Percentiles rank a stretch among this genome's conserved stretches.
Conservation (phyloP, 495 filamentous ascomycete genomes). For the Neurospora discreta region DNA sequence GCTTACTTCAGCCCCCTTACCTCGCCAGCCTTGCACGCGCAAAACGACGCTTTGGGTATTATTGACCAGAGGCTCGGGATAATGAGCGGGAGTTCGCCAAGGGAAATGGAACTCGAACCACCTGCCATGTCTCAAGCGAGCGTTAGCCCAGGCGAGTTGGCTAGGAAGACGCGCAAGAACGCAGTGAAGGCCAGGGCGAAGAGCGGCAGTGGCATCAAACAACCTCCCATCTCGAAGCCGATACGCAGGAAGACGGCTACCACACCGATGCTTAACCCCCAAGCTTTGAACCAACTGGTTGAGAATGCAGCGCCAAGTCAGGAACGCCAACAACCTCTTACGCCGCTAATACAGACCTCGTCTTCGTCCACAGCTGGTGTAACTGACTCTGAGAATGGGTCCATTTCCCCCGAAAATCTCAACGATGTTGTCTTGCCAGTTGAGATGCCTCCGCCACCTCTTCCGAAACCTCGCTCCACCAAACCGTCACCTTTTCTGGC, state of each 20-base stretch:
- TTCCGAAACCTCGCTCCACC: conserved; percentile 36
- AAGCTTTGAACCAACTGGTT: conserved; percentile 42
- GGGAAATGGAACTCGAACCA: conserved; percentile 33
- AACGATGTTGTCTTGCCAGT: conserved; percentile 15
- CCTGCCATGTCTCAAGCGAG: conserved; percentile 20
- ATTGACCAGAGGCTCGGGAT: conserved; percentile 31
- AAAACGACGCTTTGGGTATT: conserved; percentile 41
- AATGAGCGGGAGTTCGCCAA: conserved; percentile 31
- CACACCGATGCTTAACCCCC: conserved; percentile 44
- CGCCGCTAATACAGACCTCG: conserved; percentile 18
- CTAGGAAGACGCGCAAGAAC: conserved; percentile 38
- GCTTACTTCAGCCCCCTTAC: conserved; percentile 91
- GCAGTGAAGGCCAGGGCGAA: conserved; percentile 30
- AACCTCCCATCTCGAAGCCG: conserved; percentile 80
- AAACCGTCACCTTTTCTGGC: conserved; percentile 39
- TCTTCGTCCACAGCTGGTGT: conserved; percentile 24
- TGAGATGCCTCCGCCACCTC: conserved; percentile 48
- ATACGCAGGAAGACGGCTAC: conserved; percentile 51
- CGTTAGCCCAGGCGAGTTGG: conserved; percentile 23
- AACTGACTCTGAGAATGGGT: conserved; percentile 40
- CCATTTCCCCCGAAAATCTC: conserved; percentile 43
- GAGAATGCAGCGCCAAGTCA: conserved; percentile 14
- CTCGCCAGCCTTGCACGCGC: conserved; percentile 80
- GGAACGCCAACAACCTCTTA: conserved; percentile 7
- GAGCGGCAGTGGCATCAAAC: conserved; percentile 44